phyloP scores from a whole-genome alignment of 108 stramenopile species.

The Skeletonema potamos region DNA sequence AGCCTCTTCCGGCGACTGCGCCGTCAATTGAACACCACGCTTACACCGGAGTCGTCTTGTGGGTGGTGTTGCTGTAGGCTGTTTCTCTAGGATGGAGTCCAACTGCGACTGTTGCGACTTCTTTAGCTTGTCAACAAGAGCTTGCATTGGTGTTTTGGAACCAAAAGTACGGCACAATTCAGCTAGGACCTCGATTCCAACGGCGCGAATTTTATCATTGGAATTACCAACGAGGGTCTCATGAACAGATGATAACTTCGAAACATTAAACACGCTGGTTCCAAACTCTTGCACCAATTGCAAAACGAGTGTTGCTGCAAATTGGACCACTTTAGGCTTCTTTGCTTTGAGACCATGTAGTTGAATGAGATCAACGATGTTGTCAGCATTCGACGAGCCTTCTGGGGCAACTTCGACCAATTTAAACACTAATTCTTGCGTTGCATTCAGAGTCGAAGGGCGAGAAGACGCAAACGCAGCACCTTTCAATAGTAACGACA shows the following conservation, averaged over 20 bases:
- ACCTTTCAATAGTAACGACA: conserved; percentile 58
- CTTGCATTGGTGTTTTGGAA: conserved; percentile 63
- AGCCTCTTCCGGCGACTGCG: conserved; percentile 47
- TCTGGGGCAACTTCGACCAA: conserved; percentile 72
- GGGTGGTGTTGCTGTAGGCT: conserved; percentile 46
- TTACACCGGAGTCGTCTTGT: conserved; percentile 45
- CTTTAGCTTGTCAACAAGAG: conserved; percentile 70
- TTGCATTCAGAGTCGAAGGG: conserved; percentile 54
- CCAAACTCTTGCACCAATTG: conserved; percentile 69
- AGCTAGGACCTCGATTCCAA: conserved; percentile 69
- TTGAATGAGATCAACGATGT: conserved; percentile 58
- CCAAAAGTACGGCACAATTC: conserved; percentile 85
- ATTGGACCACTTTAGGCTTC: conserved; percentile 80
- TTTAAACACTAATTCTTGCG: conserved; percentile 62
- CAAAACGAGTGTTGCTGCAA: conserved; percentile 55
- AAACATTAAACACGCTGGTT: conserved; percentile 58
- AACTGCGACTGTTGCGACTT: conserved; percentile 72
- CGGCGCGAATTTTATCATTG: conserved; percentile 78
- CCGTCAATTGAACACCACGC: neutral
- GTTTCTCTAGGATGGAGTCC: conserved; percentile 57
- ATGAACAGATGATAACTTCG: conserved; percentile 43
- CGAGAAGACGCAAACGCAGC: conserved; percentile 74
- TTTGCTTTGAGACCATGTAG: conserved; percentile 66
- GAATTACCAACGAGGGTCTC: conserved; percentile 68
- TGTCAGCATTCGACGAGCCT: conserved; percentile 52